Evolutionary conservation across 805 yeast genomes (phyloP), one percentile per base, ranked within the genome.

Genomic region (Kregervanrija pseudodelftensis): DNA sequence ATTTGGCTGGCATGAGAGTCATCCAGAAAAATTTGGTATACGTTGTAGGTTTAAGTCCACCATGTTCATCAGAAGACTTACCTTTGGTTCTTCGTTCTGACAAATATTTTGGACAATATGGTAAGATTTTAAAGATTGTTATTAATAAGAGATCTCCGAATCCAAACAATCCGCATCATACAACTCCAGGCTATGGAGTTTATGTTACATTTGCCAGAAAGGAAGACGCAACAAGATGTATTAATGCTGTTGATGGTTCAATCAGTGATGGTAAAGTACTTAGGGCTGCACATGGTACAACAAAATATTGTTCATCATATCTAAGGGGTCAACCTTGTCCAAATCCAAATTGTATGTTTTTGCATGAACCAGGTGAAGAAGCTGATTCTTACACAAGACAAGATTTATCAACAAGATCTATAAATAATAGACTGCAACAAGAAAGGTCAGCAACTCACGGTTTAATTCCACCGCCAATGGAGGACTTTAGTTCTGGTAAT

Each of bases 361-460:
- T 93, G 57, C 99, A 93, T 64, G 99, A 93, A 66, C 99, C 99
- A 7, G 99, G 99, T 47, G 99, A 93, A 70, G 99, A 93, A 64
- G 98, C 98, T 2, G 99, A 93, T 58, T 85, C 95, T 10, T 91
- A 86, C 67, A 87, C 95, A 28, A 80, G 96, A 64, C 89, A 86
- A 59, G 95, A 86, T 58, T 71, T 86, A 57, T 80, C 89, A 5
- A 85, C 93, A 3, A 83, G 85, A 61, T 80, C 79, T 53, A 79
- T 80, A 55, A 71, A 77, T 51, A 77, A 77, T 75, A 58, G 53
- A 40, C 60, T 58, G 40, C 35, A 22, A 15, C 37, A 41, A 15
- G 65, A 58, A 46, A 57, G 65, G 47, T 53, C 59, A 7, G 67
- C 67, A 17, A 56, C 67, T 32, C 64, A 64, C 44, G 65, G 67